Conservation (phyloP, 116 monocot genomes). For the Trichopus zeylanicus region DNA sequence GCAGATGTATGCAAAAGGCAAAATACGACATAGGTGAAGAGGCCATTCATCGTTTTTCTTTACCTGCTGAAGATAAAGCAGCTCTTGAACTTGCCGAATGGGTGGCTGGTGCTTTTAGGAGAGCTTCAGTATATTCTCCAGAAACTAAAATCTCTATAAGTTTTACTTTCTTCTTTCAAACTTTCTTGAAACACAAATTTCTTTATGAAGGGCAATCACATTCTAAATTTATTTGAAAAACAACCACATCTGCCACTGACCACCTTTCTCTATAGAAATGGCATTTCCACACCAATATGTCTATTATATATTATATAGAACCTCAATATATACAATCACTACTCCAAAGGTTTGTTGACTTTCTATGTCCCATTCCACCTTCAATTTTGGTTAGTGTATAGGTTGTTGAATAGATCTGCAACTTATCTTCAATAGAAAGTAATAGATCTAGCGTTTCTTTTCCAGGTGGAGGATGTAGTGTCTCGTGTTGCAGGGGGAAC, state of each 20-base stretch:
- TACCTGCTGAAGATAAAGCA: constrained; percentile 87
- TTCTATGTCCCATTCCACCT: no score
- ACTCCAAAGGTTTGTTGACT: no score
- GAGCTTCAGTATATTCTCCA: constrained; percentile 37
- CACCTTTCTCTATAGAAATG: no score
- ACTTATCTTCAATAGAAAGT: neutral
- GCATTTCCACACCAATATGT: no score
- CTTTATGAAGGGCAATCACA: no score
- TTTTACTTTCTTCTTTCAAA: neutral
- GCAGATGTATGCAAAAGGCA: constrained; percentile 88
- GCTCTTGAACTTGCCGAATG: constrained; percentile 84
- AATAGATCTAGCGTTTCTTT: constrained; percentile 1
- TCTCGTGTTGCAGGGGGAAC: constrained; percentile 49
- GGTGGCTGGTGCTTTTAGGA: constrained; percentile 66
- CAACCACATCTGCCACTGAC: no score
- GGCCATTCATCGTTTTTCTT: constrained; percentile 80
- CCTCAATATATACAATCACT: no score
- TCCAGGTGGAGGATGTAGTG: constrained; percentile 65
- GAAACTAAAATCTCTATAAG: neutral
- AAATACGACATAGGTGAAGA: constrained; percentile 93
- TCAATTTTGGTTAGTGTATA: no score
- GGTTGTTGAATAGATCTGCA: no score
- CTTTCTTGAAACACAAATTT: neutral
- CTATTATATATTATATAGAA: no score
- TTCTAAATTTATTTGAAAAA: no score